Conservation (phyloP, 805 yeast genomes). For the Kazachstania taianensis region DNA sequence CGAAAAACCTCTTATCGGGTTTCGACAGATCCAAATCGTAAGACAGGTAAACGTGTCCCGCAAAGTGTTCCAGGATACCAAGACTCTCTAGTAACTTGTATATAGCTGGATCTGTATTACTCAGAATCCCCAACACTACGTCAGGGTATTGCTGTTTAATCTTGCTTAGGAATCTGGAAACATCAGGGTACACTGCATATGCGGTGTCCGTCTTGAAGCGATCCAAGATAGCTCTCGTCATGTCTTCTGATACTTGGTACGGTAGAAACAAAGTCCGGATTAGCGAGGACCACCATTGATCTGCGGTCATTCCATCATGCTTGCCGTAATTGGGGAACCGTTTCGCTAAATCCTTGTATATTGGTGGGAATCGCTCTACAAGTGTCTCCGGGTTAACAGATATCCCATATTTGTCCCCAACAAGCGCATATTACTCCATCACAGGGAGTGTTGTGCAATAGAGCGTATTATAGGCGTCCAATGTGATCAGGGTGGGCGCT, state of each 20-base stretch:
- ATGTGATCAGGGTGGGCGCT: conserved; percentile 42
- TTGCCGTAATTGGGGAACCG: conserved; percentile 59
- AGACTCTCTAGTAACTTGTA: conserved; percentile 37
- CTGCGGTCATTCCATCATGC: conserved; percentile 22
- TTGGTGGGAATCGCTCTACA: conserved; percentile 20
- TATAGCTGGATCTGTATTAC: conserved; percentile 57
- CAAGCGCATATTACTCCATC: conserved; percentile 40
- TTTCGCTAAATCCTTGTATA: conserved; percentile 30
- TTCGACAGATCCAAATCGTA: conserved; percentile 47
- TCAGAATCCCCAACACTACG: conserved; percentile 36
- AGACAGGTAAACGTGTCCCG: conserved; percentile 37
- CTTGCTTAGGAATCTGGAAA: conserved; percentile 34
- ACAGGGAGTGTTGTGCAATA: conserved; percentile 49
- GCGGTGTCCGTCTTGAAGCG: conserved; percentile 44
- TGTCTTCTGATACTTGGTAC: conserved; percentile 21
- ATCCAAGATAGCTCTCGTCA: conserved; percentile 37
- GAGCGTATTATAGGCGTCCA: conserved; percentile 62
- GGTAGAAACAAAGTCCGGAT: conserved; percentile 37
- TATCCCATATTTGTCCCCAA: conserved; percentile 39
- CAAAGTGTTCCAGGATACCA: conserved; percentile 35
- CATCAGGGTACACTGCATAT: conserved; percentile 45
- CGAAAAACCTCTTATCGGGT: conserved; percentile 42
- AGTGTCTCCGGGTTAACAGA: conserved; percentile 20
- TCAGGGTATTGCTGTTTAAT: conserved; percentile 27
- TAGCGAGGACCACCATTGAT: conserved; percentile 51